These are phyloP conservation scores for Suhomyces kunorum DNA, from an alignment of 1,139 yeast genomes.

Conservation along the genomic window DNA sequence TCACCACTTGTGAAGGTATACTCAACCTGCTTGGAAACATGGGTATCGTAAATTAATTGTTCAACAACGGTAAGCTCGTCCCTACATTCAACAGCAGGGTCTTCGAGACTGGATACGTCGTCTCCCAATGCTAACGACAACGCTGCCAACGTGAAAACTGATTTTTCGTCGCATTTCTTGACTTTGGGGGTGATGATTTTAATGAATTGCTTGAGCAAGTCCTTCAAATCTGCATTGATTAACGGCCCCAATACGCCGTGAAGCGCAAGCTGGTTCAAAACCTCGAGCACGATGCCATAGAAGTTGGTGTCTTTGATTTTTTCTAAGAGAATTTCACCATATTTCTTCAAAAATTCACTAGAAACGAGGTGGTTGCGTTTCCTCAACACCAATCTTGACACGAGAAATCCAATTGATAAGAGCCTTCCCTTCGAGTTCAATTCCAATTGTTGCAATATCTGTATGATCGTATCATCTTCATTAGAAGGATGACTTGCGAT, in stretches of 20 bases:
- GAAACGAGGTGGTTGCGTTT: conserved; percentile 30
- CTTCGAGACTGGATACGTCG: conserved; percentile 3
- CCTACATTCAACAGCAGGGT: background rate
- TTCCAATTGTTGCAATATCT: conserved; percentile 12
- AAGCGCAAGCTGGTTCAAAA: conserved; percentile 57
- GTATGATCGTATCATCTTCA: conserved; percentile 13
- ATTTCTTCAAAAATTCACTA: conserved; percentile 17
- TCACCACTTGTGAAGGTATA: conserved; percentile 81
- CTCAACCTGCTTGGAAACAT: conserved; percentile 70
- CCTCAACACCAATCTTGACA: conserved; percentile 53
- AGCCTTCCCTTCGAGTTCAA: conserved; percentile 28
- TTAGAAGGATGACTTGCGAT: conserved; percentile 49
- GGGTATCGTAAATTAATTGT: conserved; percentile 54
- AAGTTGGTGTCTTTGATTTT: conserved; percentile 23
- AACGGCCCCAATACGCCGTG: conserved; percentile 54
- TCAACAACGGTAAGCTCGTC: conserved; percentile 39
- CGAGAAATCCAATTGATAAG: conserved; percentile 46
- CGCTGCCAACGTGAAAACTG: conserved; percentile 58
- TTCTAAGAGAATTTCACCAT: conserved; percentile 20
- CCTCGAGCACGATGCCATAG: conserved; percentile 40
- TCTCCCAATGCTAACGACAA: conserved; percentile 46
- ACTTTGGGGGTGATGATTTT: conserved; percentile 44
- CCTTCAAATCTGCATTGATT: conserved; percentile 10
- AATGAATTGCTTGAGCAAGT: conserved; percentile 26
- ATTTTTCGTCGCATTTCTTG: conserved; percentile 60